Percentiles rank a stretch among this genome's conserved stretches.
phyloP scores from a whole-genome alignment of 2,329 filamentous ascomycete species.

The Monosporascus sp. region DNA sequence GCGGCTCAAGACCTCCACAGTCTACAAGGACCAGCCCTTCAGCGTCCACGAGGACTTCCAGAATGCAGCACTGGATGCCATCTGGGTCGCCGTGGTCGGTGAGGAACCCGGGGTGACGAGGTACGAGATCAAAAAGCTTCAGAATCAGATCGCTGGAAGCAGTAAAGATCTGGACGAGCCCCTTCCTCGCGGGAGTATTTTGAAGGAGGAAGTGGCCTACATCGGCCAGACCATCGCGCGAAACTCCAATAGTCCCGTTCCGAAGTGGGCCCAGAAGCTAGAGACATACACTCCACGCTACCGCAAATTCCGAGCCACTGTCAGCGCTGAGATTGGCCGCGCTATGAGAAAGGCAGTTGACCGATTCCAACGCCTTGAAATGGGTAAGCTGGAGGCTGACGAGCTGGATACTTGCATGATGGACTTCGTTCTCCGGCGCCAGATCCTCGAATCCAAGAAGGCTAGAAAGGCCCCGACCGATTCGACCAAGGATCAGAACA shows the following conservation, averaged over 20 bases:
- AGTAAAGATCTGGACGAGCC: neutral
- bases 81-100: conserved; percentile 33
- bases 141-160: conserved; percentile 2
- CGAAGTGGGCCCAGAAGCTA: conserved; percentile 10
- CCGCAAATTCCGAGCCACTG: conserved; percentile 8
- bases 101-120: conserved; percentile 26
- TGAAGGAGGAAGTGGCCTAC: conserved; percentile 17
- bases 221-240: conserved; percentile 14
- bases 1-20: conserved; percentile 14
- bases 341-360: conserved; percentile 8
- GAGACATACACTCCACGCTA: conserved; percentile 13
- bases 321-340: conserved; percentile 6
- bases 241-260: conserved; percentile 8
- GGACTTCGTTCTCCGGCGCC: conserved; percentile 11
- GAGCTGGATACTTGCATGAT: conserved; percentile 13
- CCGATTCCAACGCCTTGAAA: conserved; percentile 6
- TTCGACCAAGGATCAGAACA: conserved; percentile 6
- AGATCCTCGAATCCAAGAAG: conserved; percentile 8
- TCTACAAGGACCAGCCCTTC: conserved; percentile 23
- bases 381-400: conserved; percentile 1
- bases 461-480: conserved; percentile 3
- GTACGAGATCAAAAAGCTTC: conserved; percentile 15
- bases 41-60: conserved; percentile 28
- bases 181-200: conserved; percentile 8
- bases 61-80: conserved; percentile 31